A percentile compares a stretch with the other conserved stretches of the same genome.
These are phyloP conservation scores for Tricladium varicosporioides DNA, from an alignment of 2,329 filamentous ascomycete genomes.

Conservation along the genomic window DNA sequence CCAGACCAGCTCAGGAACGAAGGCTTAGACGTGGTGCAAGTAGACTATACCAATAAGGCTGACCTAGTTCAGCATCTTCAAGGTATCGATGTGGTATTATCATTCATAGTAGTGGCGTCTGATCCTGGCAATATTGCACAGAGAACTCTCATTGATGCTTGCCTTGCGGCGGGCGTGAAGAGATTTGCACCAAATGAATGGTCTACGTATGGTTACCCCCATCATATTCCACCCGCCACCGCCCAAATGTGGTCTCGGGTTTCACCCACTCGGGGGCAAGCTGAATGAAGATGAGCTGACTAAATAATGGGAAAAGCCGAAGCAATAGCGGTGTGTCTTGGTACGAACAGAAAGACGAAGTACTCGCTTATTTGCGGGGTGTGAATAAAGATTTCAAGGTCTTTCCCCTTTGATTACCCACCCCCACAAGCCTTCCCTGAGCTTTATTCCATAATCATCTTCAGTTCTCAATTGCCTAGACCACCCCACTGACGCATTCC, in stretches of 20 bases:
- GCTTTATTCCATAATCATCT: no score
- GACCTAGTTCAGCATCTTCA: slow-evolving; percentile 38
- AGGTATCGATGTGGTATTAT: slow-evolving; percentile 50
- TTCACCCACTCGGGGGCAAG: no score
- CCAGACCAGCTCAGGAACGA: background rate
- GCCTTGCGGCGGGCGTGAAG: slow-evolving; percentile 35
- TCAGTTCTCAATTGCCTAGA: no score
- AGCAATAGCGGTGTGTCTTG: slow-evolving; percentile 27
- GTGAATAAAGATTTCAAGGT: slow-evolving; percentile 41
- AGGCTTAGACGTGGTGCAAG: background rate
- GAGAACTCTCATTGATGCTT: slow-evolving; percentile 37
- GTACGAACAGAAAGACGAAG: slow-evolving; percentile 41
- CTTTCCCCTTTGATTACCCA: background rate
- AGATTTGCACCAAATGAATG: slow-evolving; percentile 37
- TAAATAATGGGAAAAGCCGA: background rate
- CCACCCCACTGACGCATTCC: background rate
- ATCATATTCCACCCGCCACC: background rate
- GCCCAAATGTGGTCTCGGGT: background rate
- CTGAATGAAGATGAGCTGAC: no score
- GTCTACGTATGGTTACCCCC: slow-evolving; percentile 33
- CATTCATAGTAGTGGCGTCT: slow-evolving; percentile 40
- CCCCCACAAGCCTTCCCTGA: background rate
- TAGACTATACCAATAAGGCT: slow-evolving; percentile 41
- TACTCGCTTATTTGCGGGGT: slow-evolving; percentile 39
- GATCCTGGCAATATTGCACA: slow-evolving; percentile 25